A percentile compares a stretch with the other conserved stretches of the same genome.
Conservation (phyloP, 768 basidiomycete species). For the Serpula lacrymans region DNA sequence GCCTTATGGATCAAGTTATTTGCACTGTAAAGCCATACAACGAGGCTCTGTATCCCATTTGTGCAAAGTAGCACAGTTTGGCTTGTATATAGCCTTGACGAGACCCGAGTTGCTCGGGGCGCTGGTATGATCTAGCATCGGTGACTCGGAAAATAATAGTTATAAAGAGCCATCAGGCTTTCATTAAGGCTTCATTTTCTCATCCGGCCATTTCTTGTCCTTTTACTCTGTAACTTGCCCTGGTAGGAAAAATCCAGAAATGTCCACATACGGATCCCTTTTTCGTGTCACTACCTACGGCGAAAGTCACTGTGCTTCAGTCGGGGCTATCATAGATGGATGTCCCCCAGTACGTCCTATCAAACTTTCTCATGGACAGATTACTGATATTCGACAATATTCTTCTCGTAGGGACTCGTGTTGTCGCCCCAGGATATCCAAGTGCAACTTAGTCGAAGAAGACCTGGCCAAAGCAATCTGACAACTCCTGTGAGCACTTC, state of each 20-base stretch:
- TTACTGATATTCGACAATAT: slow-evolving; percentile 8
- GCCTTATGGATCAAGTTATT: too few species aligned
- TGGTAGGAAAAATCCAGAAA: too few species aligned
- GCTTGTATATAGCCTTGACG: slow-evolving; percentile 2
- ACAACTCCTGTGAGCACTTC: slow-evolving; percentile 80
- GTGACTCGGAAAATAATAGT: slow-evolving; percentile 5
- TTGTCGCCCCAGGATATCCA: slow-evolving; percentile 85
- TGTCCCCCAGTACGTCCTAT: slow-evolving; percentile 75
- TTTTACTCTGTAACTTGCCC: slow-evolving; percentile 8
- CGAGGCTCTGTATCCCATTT: slow-evolving; percentile 5
- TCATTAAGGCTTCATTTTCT: slow-evolving; percentile 1
- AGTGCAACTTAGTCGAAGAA: slow-evolving; percentile 80
- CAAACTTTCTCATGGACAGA: slow-evolving; percentile 5
- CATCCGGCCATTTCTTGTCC: slow-evolving; percentile 5
- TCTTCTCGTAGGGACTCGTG: slow-evolving; percentile 63
- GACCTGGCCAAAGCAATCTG: slow-evolving; percentile 95
- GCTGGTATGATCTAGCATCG: slow-evolving; percentile 21
- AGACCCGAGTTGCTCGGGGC: slow-evolving; percentile 6
- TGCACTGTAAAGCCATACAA: slow-evolving; percentile 3
- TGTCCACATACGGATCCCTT: slow-evolving; percentile 91
- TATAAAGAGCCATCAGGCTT: slow-evolving; percentile 24
- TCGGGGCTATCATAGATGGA: slow-evolving; percentile 96
- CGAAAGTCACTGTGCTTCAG: slow-evolving; percentile 95
- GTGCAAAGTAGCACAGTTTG: too few species aligned
- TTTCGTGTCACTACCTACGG: slow-evolving; percentile 98